Evolutionary conservation across 805 yeast genomes (phyloP).

Genomic region (Kazachstania bromeliacearum): DNA sequence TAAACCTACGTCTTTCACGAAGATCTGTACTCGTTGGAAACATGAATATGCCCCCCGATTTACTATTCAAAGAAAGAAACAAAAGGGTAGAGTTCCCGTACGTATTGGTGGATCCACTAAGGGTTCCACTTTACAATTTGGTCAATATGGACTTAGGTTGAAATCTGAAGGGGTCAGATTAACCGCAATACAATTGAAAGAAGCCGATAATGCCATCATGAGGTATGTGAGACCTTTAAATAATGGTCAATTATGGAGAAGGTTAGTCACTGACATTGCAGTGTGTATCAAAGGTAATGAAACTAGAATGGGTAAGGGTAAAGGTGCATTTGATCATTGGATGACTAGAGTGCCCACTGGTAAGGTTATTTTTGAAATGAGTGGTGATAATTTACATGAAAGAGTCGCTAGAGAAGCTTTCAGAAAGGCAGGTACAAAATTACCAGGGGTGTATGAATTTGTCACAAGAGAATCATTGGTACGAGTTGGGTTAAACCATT

Average conservation of each 20-base stretch:
- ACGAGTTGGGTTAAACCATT: conserved; percentile 52
- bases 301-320: conserved; percentile 99
- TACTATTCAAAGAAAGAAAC: conserved; percentile 54
- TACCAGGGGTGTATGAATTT: conserved; percentile 89
- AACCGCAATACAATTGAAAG: conserved; percentile 79
- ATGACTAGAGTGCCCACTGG: conserved; percentile 95
- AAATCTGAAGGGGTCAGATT: conserved; percentile 82
- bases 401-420: conserved; percentile 82
- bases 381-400: conserved; percentile 69
- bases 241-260: conserved; percentile 61
- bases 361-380: conserved; percentile 78
- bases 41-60: conserved; percentile 76
- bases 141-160: conserved; percentile 77
- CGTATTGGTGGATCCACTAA: conserved; percentile 90
- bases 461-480: conserved; percentile 54
- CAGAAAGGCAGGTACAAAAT: conserved; percentile 80
- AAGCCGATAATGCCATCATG: conserved; percentile 80
- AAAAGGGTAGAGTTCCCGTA: conserved; percentile 90
- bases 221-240: conserved; percentile 67
- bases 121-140: conserved; percentile 76
- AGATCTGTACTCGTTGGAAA: conserved; percentile 3
- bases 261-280: conserved; percentile 77
- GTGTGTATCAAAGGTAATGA: conserved; percentile 96
- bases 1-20: too few species aligned
- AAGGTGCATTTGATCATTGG: conserved; percentile 97